Evolutionary conservation across 805 yeast genomes (phyloP).

Genomic region (Sporopachydermia quercuum): DNA sequence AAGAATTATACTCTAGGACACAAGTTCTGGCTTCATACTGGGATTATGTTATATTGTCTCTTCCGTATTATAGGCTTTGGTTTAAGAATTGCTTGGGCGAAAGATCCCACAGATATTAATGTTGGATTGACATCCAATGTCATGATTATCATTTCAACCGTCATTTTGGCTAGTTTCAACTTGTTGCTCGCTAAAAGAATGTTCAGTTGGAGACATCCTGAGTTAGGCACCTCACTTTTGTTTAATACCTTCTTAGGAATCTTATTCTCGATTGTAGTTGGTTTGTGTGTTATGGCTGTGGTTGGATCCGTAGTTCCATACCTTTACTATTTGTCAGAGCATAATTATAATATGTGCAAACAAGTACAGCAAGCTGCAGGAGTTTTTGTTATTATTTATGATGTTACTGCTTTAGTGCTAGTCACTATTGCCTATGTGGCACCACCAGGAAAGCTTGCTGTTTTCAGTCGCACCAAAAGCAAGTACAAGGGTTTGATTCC

Average conservation of each 20-base stretch:
- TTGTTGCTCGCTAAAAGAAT: slow-evolving; percentile 57
- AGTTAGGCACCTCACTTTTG: slow-evolving; percentile 36
- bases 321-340: slow-evolving; percentile 33
- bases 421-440: slow-evolving; percentile 36
- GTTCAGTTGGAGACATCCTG: slow-evolving; percentile 68
- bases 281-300: slow-evolving; percentile 53
- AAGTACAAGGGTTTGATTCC: slow-evolving; percentile 13
- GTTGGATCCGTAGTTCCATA: slow-evolving; percentile 49
- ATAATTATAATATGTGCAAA: slow-evolving; percentile 33
- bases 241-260: slow-evolving; percentile 37
- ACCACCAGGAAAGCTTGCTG: slow-evolving; percentile 32
- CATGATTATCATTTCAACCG: slow-evolving; percentile 40
- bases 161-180: slow-evolving; percentile 43
- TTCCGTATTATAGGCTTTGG: slow-evolving; percentile 45
- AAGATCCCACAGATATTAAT: slow-evolving; percentile 28
- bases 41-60: slow-evolving; percentile 36
- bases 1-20: slow-evolving; percentile 42
- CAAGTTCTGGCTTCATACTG: slow-evolving; percentile 38
- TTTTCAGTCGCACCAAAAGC: slow-evolving; percentile 22
- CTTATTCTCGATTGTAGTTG: slow-evolving; percentile 38
- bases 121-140: slow-evolving; percentile 44
- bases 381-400: slow-evolving; percentile 32
- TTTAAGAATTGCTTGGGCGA: slow-evolving; percentile 43
- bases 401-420: slow-evolving; percentile 35
- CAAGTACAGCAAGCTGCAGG: slow-evolving; percentile 39